Evolutionary conservation across 495 filamentous ascomycete species (phyloP), one percentile per base, ranked within the genome.

Genomic region (Thozetella sp.): DNA sequence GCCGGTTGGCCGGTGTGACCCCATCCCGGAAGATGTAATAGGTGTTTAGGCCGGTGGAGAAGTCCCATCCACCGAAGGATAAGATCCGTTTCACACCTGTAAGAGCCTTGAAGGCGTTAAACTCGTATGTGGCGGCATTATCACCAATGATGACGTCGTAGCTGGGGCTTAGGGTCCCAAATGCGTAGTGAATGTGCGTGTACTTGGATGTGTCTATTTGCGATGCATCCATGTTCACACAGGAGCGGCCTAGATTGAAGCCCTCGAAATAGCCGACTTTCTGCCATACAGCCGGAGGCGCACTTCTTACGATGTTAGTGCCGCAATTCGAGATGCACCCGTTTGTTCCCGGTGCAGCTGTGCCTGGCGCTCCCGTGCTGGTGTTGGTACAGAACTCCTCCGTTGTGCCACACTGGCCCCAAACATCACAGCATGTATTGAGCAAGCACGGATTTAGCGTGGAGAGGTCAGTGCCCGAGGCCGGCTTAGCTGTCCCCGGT

Each of bases 61-160:
- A 80, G 0, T 52, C 62, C 80, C 80, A 83, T 2, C 80, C 82
- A 12, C 82, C 82, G 57, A 84, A 71, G 0, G 76, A 78, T 1
- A 83, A 12, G 40, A 84, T 72, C 13, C 60, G 58, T 52, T 77
- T 78, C 4, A 71, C 40, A 1, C 43, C 60, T 15, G 40, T 53
- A n/a, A 73, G 25, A 0, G 43, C 15, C 12, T 59, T 55, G 57
- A 79, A 76, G 22, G 46, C 17, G 12, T 60, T 52, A 26, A 67
- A 69, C 22, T 63, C 53, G n/a, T n/a, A n/a, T n/a, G n/a, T n/a
- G 9, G 9, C 43, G 11, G 12, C 22, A 66, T 26, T 23, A 34
- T 6, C 15, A 46, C 17, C 27, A 20, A 59, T 56, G 26, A 26
- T 26, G 22, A 80, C 58, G 13, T 66, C 51, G 30, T 75, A 63